Percentiles rank a stretch among this genome's conserved stretches.
Evolutionary conservation across 2,329 filamentous ascomycete species (phyloP).

Genomic region (Myriosclerotinia curreyana): DNA sequence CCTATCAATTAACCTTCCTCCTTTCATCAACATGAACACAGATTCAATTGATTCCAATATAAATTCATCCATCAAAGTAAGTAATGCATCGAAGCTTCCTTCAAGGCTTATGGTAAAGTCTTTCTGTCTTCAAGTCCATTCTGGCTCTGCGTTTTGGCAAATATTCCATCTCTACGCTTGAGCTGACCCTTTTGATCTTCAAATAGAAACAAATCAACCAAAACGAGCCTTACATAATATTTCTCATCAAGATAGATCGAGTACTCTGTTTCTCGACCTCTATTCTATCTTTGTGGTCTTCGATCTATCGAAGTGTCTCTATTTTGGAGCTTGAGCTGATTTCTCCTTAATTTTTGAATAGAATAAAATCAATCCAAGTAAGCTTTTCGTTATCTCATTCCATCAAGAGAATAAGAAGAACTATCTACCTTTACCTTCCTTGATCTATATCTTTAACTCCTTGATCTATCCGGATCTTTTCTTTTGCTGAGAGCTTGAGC

Average conservation of each 20-base stretch:
- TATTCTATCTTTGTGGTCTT: neutral
- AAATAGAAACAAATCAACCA: neutral
- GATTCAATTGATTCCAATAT: neutral
- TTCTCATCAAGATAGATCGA: neutral
- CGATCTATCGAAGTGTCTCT: neutral
- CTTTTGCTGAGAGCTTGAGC: neutral
- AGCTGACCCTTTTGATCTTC: neutral
- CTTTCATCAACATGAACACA: neutral
- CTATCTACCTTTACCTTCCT: neutral
- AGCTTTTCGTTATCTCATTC: neutral
- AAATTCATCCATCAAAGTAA: neutral
- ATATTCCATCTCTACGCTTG: neutral
- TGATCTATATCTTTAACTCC: too few relatives aligned
- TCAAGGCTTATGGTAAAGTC: neutral
- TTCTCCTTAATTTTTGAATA: neutral
- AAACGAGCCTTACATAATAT: neutral
- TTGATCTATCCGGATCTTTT: neutral
- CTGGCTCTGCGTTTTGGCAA: neutral
- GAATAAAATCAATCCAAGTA: neutral
- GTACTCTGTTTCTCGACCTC: fast-evolving
- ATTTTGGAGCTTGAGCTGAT: neutral
- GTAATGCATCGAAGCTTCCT: neutral
- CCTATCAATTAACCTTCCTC: neutral
- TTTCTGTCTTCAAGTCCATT: neutral
- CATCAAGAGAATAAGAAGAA: neutral